Evolutionary conservation across 2,329 filamentous ascomycete genomes (phyloP).

Genomic region (Gnomoniopsis smithogilvyi): DNA sequence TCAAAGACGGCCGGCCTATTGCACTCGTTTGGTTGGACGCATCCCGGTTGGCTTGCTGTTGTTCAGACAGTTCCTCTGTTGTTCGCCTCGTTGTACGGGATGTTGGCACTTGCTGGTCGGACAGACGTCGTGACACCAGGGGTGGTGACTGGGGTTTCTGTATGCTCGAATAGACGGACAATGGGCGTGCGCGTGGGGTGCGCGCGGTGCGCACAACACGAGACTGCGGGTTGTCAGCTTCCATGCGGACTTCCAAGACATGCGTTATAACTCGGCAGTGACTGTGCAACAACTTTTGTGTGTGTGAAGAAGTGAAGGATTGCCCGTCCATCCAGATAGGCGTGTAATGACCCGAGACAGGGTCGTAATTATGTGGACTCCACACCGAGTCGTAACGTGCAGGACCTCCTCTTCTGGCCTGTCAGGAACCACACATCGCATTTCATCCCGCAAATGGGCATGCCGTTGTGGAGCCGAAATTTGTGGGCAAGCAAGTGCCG

Average conservation of each 20-base stretch:
- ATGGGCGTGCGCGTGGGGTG: conserved; percentile 44
- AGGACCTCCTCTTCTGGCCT: conserved; percentile 7
- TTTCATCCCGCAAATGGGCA: conserved; percentile 11
- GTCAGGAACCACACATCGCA: conserved; percentile 15
- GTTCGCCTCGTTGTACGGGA: conserved; percentile 36
- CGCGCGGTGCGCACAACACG: conserved; percentile 38
- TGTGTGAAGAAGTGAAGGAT: conserved; percentile 10
- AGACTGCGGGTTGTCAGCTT: conserved; percentile 37
- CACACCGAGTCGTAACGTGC: conserved; percentile 16
- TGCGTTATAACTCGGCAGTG: conserved; percentile 7
- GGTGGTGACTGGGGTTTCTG: conserved; percentile 49
- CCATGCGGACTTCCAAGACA: conserved; percentile 17
- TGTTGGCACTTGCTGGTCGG: conserved; percentile 50
- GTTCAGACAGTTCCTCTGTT: conserved; percentile 38
- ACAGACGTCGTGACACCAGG: conserved; percentile 49
- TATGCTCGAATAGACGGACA: conserved; percentile 46
- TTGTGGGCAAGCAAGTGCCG: not conserved
- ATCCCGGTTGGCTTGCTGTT: conserved; percentile 37
- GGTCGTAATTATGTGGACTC: conserved; percentile 12
- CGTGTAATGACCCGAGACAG: conserved; percentile 12
- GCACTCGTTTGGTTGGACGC: conserved; percentile 39
- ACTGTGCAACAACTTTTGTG: conserved; percentile 3
- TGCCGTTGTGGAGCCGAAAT: conserved; percentile 2
- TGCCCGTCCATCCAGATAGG: conserved; percentile 4
- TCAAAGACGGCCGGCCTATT: conserved; percentile 40